These are phyloP conservation scores for Dacryopinax primogenitus DNA, from an alignment of 768 basidiomycete genomes.

Conservation along the genomic window DNA sequence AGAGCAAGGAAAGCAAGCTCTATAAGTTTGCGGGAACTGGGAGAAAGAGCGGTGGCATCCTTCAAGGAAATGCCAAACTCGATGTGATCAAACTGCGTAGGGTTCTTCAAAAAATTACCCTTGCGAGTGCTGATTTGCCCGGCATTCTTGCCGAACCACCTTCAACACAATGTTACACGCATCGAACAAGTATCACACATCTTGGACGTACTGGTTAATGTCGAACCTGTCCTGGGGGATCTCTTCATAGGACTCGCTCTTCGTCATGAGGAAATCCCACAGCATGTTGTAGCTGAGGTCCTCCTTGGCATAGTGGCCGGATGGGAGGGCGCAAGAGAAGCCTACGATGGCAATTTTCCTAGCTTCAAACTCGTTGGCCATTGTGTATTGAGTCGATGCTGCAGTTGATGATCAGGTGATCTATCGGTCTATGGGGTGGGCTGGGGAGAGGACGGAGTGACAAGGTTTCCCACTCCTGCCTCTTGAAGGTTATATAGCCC, in stretches of 20 bases:
- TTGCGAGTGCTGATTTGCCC: conserved; percentile 24
- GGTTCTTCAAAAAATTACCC: conserved; percentile 32
- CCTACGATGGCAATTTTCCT: conserved; percentile 18
- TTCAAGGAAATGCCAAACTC: conserved; percentile 32
- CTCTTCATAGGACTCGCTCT: conserved; percentile 26
- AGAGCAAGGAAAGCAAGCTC: conserved; percentile 33
- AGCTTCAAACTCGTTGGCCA: neutral
- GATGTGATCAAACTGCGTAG: conserved; percentile 29
- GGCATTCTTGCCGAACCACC: conserved; percentile 23
- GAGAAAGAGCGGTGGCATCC: conserved; percentile 29
- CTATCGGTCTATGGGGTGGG: neutral
- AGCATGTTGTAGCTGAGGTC: conserved; percentile 30
- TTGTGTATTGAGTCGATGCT: neutral
- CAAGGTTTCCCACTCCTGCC: neutral
- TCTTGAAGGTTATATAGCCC: neutral
- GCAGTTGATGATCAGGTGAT: neutral
- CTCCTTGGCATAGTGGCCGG: conserved; percentile 21
- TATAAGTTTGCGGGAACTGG: conserved; percentile 29
- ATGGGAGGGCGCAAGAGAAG: conserved; percentile 32
- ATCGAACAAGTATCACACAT: neutral
- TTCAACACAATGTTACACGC: conserved; percentile 8
- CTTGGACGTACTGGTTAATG: conserved; percentile 23
- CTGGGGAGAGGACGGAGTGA: neutral
- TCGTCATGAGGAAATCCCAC: conserved; percentile 29
- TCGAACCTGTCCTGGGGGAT: conserved; percentile 29